Conservation (phyloP, 306 rosid genomes). For the Ceratonia siliqua region DNA sequence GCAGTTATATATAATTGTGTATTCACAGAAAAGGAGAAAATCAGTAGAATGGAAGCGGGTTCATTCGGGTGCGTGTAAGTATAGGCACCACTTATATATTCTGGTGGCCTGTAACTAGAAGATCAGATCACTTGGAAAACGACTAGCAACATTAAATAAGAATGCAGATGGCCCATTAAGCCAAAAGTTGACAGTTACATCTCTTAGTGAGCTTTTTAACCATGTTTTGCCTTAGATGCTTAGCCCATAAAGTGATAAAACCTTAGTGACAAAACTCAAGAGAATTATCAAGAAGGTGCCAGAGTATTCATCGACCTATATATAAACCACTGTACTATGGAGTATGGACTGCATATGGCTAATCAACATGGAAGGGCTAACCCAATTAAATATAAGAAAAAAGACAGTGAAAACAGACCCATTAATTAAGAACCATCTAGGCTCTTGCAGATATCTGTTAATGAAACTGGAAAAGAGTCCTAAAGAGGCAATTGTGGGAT, state of each 20-base stretch:
- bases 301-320: background rate
- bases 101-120: background rate
- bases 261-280: background rate
- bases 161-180: slow-evolving; percentile 6
- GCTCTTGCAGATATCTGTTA: background rate
- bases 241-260: no score
- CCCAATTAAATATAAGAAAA: background rate
- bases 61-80: background rate
- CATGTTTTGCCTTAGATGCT: background rate
- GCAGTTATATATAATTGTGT: background rate
- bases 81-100: slow-evolving; percentile 1
- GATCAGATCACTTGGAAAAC: slow-evolving; percentile 3
- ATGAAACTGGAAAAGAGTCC: slow-evolving; percentile 18
- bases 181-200: slow-evolving; percentile 14
- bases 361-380: background rate
- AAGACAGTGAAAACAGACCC: background rate
- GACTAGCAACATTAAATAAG: background rate
- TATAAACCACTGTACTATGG: background rate
- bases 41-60: background rate
- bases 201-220: background rate
- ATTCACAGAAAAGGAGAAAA: background rate
- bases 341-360: background rate
- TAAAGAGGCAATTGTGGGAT: slow-evolving; percentile 28
- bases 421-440: background rate
- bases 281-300: background rate